Conservation (phyloP, 1,284 basidiomycete species). For the Sanghuangporus weigelae region DNA sequence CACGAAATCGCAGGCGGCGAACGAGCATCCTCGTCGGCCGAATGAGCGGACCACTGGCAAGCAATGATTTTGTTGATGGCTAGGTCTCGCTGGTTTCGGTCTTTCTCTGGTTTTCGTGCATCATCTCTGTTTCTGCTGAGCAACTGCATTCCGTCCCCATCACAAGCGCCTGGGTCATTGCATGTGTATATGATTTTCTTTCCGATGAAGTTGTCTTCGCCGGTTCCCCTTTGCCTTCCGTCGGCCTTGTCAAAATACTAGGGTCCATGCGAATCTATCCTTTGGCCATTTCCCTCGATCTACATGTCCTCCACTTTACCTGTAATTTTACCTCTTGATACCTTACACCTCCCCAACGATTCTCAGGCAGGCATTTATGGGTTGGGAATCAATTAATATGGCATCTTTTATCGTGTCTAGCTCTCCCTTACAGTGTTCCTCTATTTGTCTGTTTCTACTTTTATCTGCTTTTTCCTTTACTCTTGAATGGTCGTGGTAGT, state of each 20-base stretch:
- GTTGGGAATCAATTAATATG: constrained; percentile 16
- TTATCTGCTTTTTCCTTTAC: constrained; percentile 23
- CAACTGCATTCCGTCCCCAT: constrained; percentile 9
- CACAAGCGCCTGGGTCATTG: not conserved
- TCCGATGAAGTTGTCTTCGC: constrained; percentile 3
- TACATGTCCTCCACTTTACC: constrained; percentile 8
- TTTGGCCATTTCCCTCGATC: constrained; percentile 9
- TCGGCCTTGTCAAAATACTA: constrained; percentile 11
- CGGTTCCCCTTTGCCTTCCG: not conserved
- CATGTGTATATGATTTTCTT: constrained; percentile 5
- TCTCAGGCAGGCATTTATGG: constrained; percentile 16
- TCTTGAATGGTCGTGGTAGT: constrained; percentile 13
- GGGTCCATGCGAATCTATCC: constrained; percentile 13
- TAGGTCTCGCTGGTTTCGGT: constrained; percentile 14
- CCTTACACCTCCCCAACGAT: constrained; percentile 10
- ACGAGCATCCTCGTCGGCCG: constrained; percentile 46
- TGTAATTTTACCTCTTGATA: constrained; percentile 17
- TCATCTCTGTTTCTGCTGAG: constrained; percentile 13
- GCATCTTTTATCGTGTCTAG: constrained; percentile 18
- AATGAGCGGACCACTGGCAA: constrained; percentile 28
- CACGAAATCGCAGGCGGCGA: constrained; percentile 74
- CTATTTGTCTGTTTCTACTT: constrained; percentile 17
- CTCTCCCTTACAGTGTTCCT: constrained; percentile 19
- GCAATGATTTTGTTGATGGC: constrained; percentile 11
- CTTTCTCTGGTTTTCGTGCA: constrained; percentile 22